A percentile compares a stretch with the other conserved stretches of the same genome.
These are phyloP conservation scores for Arthrobotrys entomopaga DNA, from an alignment of 2,329 filamentous ascomycete species.

Conservation along the genomic window DNA sequence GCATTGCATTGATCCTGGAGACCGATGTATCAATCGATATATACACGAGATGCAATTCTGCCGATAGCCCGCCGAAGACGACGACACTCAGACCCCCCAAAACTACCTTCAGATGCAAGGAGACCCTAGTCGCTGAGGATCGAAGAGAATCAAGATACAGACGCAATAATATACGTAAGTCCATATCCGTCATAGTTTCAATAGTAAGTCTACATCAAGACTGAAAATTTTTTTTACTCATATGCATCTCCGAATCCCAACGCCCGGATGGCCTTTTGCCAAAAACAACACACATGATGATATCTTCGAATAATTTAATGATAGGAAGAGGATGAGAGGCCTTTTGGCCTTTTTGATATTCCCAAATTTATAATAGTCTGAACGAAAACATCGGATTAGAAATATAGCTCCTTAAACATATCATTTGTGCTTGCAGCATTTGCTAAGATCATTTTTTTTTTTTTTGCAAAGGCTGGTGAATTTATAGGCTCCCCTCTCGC, in stretches of 20 bases:
- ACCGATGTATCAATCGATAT: neutral
- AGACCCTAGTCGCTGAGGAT: too few species aligned
- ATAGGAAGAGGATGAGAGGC: slow-evolving; percentile 53
- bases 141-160: too few species aligned
- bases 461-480: too few species aligned
- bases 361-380: slow-evolving; percentile 39
- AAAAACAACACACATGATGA: slow-evolving; percentile 35
- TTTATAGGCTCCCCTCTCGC: too few species aligned
- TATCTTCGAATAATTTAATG: slow-evolving; percentile 39
- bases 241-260: neutral
- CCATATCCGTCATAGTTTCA: too few species aligned
- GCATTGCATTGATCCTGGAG: neutral
- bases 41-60: neutral
- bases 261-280: neutral
- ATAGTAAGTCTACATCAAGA: neutral
- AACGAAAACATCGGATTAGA: slow-evolving; percentile 6
- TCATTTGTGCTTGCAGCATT: too few species aligned
- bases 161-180: too few species aligned
- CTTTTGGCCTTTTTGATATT: slow-evolving; percentile 41
- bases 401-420: too few species aligned
- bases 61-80: neutral
- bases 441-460: too few species aligned
- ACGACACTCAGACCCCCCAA: neutral
- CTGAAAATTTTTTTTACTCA: neutral
- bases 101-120: too few species aligned